These are phyloP conservation scores for Vanrija pseudolonga DNA, from an alignment of 1,284 basidiomycete genomes.

Conservation along the genomic window DNA sequence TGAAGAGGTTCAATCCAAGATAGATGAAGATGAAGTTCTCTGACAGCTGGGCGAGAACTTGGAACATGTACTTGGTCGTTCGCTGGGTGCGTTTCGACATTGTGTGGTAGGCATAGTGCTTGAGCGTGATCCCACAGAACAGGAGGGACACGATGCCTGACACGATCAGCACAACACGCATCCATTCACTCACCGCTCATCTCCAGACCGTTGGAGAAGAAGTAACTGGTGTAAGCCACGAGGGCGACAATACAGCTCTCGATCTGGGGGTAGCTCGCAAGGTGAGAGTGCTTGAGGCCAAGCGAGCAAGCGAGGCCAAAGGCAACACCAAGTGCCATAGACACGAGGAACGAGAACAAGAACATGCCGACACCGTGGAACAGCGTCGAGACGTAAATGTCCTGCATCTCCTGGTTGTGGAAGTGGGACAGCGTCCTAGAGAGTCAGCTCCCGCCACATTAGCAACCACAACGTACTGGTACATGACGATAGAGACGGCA, in stretches of 20 bases:
- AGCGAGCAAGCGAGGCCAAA: constrained; percentile 89
- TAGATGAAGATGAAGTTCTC: constrained; percentile 99
- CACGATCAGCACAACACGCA: constrained; percentile 36
- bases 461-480: constrained; percentile 61
- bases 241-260: constrained; percentile 93
- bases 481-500: constrained; percentile 99
- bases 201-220: constrained; percentile 90
- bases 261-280: constrained; percentile 80
- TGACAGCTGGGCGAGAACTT: constrained; percentile 83
- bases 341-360: constrained; percentile 87
- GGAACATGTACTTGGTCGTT: constrained; percentile 93
- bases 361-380: constrained; percentile 97
- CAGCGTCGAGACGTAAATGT: constrained; percentile 81
- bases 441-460: constrained; percentile 23
- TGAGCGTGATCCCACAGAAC: constrained; percentile 98
- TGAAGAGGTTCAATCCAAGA: constrained; percentile 93
- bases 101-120: constrained; percentile 98
- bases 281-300: constrained; percentile 89
- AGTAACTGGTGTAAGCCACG: constrained; percentile 95
- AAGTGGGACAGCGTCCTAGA: constrained; percentile 83
- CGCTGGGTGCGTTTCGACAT: constrained; percentile 95
- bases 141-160: constrained; percentile 86
- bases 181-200: constrained; percentile 63
- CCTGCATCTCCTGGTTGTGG: constrained; percentile 64
- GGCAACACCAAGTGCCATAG: constrained; percentile 85